These are phyloP conservation scores for Macrolepiota albuminosa DNA, from an alignment of 768 basidiomycete species.

Conservation along the genomic window DNA sequence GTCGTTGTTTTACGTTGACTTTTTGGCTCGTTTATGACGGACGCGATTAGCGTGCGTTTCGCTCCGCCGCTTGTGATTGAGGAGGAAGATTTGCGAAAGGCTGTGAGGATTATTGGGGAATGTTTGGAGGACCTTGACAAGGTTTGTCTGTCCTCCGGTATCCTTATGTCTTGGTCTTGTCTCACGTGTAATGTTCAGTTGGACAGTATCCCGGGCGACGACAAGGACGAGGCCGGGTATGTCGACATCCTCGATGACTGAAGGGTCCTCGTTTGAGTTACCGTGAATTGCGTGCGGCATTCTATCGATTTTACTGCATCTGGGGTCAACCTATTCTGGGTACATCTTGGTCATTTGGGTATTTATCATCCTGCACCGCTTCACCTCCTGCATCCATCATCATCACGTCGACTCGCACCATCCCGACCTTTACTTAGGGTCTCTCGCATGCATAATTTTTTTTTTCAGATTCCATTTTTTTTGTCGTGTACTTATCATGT, in stretches of 20 bases:
- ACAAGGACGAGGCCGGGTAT: constrained; percentile 56
- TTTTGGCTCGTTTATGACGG: neutral
- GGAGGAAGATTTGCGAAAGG: constrained; percentile 78
- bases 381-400: neutral
- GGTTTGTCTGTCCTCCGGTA: constrained; percentile 31
- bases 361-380: neutral
- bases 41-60: constrained; percentile 76
- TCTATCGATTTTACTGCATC: neutral
- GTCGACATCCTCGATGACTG: constrained; percentile 18
- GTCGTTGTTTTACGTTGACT: constrained; percentile 23
- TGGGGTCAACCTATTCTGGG: neutral
- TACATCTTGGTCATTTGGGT: neutral
- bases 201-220: constrained; percentile 57
- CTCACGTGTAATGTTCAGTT: constrained; percentile 18
- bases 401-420: neutral
- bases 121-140: constrained; percentile 78
- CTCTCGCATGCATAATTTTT: neutral
- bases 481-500: neutral
- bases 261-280: constrained; percentile 1
- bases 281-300: constrained; percentile 8
- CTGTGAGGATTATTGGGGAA: constrained; percentile 70
- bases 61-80: constrained; percentile 93
- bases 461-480: neutral
- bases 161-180: constrained; percentile 14
- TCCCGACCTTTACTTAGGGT: neutral